Evolutionary conservation across 1,139 yeast genomes (phyloP).

Genomic region (Suzukiozyma palmioleophila): DNA sequence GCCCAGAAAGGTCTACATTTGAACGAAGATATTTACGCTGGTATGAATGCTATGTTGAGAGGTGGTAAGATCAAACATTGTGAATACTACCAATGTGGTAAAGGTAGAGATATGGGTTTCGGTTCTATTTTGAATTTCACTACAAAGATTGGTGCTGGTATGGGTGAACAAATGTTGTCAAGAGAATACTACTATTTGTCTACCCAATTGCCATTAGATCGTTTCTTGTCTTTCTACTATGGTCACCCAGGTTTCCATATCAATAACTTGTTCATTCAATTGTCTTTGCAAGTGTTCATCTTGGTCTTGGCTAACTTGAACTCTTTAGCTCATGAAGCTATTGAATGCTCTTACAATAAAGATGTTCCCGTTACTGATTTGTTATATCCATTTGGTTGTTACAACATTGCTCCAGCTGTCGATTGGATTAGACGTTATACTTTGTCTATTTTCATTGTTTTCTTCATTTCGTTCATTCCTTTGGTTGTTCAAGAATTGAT

Average conservation of each 20-base stretch:
- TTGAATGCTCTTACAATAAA: conserved; percentile 77
- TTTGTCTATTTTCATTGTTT: conserved; percentile 94
- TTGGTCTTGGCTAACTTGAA: conserved; percentile 89
- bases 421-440: conserved; percentile 99
- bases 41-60: conserved; percentile 96
- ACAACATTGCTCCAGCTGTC: conserved; percentile 82
- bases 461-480: conserved; percentile 95
- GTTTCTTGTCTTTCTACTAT: conserved; percentile 95
- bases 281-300: conserved; percentile 90
- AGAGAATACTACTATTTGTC: conserved; percentile 97
- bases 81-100: conserved; percentile 99
- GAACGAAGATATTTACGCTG: conserved; percentile 99
- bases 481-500: conserved; percentile 94
- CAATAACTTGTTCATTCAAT: conserved; percentile 91
- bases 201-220: conserved; percentile 93
- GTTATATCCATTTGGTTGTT: conserved; percentile 87
- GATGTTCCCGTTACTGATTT: conserved; percentile 84
- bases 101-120: conserved; percentile 99
- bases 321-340: conserved; percentile 85
- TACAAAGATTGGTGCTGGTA: conserved; percentile 99
- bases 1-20: conserved; percentile 98
- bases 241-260: conserved; percentile 99
- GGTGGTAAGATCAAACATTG: conserved; percentile 99
- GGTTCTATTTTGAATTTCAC: conserved; percentile 98
- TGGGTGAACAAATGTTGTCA: conserved; percentile 99